These are phyloP conservation scores for Mortierella sp. DNA, from an alignment of 371 early-diverging fungal genomes.

Conservation along the genomic window DNA sequence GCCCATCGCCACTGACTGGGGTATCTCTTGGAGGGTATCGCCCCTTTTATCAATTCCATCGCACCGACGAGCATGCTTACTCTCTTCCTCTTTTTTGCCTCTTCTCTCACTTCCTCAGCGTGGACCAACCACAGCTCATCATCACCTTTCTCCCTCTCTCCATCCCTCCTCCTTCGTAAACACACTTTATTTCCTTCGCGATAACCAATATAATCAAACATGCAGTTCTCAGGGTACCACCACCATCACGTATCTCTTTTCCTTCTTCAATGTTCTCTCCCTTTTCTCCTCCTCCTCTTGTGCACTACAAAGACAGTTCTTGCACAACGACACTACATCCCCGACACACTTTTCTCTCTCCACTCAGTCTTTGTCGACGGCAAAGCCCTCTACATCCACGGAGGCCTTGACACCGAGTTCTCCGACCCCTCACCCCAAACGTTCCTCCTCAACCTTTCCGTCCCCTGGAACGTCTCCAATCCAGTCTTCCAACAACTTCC, in stretches of 20 bases:
- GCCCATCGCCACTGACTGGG: neutral
- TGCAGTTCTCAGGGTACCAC: too few relatives aligned
- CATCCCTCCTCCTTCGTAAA: too few relatives aligned
- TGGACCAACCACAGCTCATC: too few relatives aligned
- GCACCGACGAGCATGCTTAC: too few relatives aligned
- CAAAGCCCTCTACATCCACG: conserved; percentile 14
- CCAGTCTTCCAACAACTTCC: neutral
- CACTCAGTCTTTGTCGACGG: conserved; percentile 12
- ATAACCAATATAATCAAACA: too few relatives aligned
- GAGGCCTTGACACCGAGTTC: neutral
- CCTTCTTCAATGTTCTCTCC: neutral
- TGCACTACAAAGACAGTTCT: too few relatives aligned
- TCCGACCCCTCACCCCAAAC: neutral
- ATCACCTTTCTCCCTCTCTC: neutral
- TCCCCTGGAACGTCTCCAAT: neutral
- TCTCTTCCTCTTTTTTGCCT: neutral
- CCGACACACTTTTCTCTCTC: neutral
- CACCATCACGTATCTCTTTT: too few relatives aligned
- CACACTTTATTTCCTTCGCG: too few relatives aligned
- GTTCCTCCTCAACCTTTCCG: neutral
- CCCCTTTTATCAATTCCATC: neutral
- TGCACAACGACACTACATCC: neutral
- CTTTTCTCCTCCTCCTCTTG: neutral
- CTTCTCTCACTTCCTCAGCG: too few relatives aligned
- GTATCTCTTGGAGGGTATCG: too few relatives aligned